These are phyloP conservation scores for Lactarius trivialis DNA, from an alignment of 768 basidiomycete genomes.

Conservation along the genomic window DNA sequence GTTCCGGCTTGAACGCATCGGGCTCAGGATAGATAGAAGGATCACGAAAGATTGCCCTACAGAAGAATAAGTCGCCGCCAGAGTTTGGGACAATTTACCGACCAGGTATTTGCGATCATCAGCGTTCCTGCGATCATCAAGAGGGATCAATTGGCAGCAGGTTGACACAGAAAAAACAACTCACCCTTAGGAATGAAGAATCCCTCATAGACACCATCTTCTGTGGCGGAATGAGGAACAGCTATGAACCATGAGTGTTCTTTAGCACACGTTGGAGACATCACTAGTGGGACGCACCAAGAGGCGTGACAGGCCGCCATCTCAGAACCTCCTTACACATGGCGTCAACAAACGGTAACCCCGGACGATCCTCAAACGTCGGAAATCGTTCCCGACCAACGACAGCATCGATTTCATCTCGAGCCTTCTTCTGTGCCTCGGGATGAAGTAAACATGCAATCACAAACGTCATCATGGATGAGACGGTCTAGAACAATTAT, in stretches of 20 bases:
- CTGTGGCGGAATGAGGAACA: slow-evolving; percentile 13
- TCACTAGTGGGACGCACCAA: slow-evolving; percentile 11
- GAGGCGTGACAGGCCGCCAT: slow-evolving; percentile 16
- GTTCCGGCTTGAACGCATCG: slow-evolving; percentile 43
- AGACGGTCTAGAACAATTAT: background rate
- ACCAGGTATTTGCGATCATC: slow-evolving; percentile 23
- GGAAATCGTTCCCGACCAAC: slow-evolving; percentile 23
- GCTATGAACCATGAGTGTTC: background rate
- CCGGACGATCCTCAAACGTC: slow-evolving; percentile 17
- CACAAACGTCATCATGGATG: background rate
- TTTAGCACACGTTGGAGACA: background rate
- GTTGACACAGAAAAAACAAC: background rate
- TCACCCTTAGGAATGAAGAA: slow-evolving; percentile 20
- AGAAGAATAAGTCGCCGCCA: background rate
- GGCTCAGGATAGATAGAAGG: slow-evolving; percentile 42
- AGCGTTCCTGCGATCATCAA: slow-evolving; percentile 11
- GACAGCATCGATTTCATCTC: slow-evolving; percentile 24
- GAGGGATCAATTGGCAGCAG: background rate
- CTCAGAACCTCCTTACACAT: slow-evolving; percentile 23
- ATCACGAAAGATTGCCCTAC: slow-evolving; percentile 37
- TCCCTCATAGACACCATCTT: slow-evolving; percentile 24
- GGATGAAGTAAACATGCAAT: no score
- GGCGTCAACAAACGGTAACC: slow-evolving; percentile 24
- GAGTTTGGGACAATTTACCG: background rate
- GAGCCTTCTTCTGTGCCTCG: no score